These are phyloP conservation scores for Prunus mume DNA, from an alignment of 306 rosid species.

Conservation along the genomic window DNA sequence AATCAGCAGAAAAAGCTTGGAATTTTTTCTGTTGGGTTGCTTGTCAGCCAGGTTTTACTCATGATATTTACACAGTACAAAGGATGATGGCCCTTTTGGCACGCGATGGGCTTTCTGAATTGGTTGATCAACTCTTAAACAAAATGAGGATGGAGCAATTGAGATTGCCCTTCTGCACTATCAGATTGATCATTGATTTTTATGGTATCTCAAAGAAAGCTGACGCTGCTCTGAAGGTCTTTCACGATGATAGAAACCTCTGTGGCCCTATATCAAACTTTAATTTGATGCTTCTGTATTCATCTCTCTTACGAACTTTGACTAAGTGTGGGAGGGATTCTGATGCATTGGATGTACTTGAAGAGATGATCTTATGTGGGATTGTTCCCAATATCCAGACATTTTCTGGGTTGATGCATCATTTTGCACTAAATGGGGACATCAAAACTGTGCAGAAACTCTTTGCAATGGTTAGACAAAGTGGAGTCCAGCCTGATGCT, in stretches of 20 bases:
- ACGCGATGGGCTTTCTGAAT: slow-evolving; percentile 52
- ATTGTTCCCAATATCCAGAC: slow-evolving; percentile 73
- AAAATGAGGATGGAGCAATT: slow-evolving; percentile 68
- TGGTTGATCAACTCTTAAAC: slow-evolving; percentile 62
- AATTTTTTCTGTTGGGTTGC: slow-evolving; percentile 83
- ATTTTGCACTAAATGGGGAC: slow-evolving; percentile 61
- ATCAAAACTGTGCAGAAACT: slow-evolving; percentile 70
- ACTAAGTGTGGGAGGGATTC: slow-evolving; percentile 62
- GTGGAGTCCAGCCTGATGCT: slow-evolving; percentile 65
- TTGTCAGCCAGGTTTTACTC: slow-evolving; percentile 66
- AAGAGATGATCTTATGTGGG: slow-evolving; percentile 69
- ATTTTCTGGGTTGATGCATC: slow-evolving; percentile 66
- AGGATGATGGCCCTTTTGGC: slow-evolving; percentile 68
- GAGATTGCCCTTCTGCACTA: slow-evolving; percentile 67
- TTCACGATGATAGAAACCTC: slow-evolving; percentile 47
- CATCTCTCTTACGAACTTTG: slow-evolving; percentile 69
- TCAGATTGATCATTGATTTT: slow-evolving; percentile 66
- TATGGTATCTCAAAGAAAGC: slow-evolving; percentile 77
- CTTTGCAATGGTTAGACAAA: slow-evolving; percentile 64
- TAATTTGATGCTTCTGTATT: slow-evolving; percentile 64
- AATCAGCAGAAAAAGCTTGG: slow-evolving; percentile 72
- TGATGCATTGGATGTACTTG: slow-evolving; percentile 59
- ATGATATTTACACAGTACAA: slow-evolving; percentile 72
- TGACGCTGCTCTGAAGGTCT: slow-evolving; percentile 77
- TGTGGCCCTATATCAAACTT: slow-evolving; percentile 60